phyloP scores from a whole-genome alignment of 257 asterid genomes.

The Anisodus acutangulus region DNA sequence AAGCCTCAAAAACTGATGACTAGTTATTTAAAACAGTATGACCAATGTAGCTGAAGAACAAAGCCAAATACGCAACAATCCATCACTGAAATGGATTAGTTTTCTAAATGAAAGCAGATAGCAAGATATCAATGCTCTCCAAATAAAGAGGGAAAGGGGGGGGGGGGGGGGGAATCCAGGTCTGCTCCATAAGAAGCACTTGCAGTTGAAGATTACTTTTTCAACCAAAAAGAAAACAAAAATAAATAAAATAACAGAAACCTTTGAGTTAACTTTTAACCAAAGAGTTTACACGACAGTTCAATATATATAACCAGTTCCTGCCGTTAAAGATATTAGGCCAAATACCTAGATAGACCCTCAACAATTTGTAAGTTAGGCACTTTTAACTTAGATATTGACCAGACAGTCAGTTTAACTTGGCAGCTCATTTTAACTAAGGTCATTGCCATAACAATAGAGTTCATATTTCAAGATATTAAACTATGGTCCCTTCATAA shows the following conservation, averaged over 20 bases:
- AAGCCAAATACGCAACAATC: neutral
- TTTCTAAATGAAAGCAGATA: neutral
- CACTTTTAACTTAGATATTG: too few relatives aligned
- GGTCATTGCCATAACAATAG: too few relatives aligned
- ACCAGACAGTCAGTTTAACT: too few relatives aligned
- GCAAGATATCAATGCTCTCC: neutral
- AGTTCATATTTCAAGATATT: neutral
- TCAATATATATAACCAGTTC: neutral
- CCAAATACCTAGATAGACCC: too few relatives aligned
- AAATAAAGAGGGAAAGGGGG: neutral
- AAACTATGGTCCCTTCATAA: too few relatives aligned
- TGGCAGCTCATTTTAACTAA: too few relatives aligned
- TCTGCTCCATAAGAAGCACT: neutral
- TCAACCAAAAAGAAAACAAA: neutral
- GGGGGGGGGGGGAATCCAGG: neutral
- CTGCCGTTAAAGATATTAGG: neutral
- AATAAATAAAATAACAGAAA: neutral
- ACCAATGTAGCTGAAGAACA: neutral
- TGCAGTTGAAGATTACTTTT: neutral
- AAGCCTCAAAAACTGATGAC: neutral
- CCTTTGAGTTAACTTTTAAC: too few relatives aligned
- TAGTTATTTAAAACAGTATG: neutral
- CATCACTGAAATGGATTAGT: neutral
- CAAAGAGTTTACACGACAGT: too few relatives aligned
- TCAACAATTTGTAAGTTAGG: too few relatives aligned